Evolutionary conservation across 2,329 filamentous ascomycete genomes (phyloP).

Genomic region (Hymenoscyphus salicellus): DNA sequence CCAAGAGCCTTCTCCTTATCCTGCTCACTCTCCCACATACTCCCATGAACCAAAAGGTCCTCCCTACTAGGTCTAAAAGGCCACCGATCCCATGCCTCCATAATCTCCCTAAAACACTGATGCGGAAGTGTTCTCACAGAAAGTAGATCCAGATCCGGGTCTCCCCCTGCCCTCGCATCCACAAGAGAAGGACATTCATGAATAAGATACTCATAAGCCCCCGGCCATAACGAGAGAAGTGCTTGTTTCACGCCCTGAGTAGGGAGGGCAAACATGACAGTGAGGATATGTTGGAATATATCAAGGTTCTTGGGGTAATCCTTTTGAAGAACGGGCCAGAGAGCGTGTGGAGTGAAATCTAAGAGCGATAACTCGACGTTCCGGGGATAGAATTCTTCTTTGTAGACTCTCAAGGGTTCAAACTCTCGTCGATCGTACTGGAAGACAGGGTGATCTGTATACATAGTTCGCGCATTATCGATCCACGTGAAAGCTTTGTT

Average conservation of each 20-base stretch:
- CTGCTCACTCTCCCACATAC: not conserved
- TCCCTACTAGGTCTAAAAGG: constrained; percentile 64
- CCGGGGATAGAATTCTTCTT: constrained; percentile 66
- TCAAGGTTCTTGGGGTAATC: constrained; percentile 41
- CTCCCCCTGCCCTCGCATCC: constrained; percentile 49
- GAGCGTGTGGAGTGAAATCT: constrained; percentile 62
- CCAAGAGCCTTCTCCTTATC: not conserved
- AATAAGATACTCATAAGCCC: constrained; percentile 54
- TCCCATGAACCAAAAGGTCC: constrained; percentile 33
- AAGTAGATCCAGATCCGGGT: constrained; percentile 40
- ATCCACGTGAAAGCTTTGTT: constrained; percentile 34
- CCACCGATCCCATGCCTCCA: constrained; percentile 62
- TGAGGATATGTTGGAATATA: constrained; percentile 52
- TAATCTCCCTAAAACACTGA: constrained; percentile 55
- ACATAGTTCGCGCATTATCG: constrained; percentile 55
- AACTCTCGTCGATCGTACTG: constrained; percentile 67
- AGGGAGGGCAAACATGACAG: constrained; percentile 40
- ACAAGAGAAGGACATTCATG: constrained; percentile 47
- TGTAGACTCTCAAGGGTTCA: constrained; percentile 62
- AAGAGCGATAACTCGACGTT: constrained; percentile 53
- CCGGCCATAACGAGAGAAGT: constrained; percentile 54
- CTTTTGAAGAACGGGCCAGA: constrained; percentile 48
- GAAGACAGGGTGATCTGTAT: constrained; percentile 49
- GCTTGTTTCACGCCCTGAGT: constrained; percentile 40
- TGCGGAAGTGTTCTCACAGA: constrained; percentile 49